phyloP scores from a whole-genome alignment of 805 yeast genomes.

The Ogataea ganodermae region DNA sequence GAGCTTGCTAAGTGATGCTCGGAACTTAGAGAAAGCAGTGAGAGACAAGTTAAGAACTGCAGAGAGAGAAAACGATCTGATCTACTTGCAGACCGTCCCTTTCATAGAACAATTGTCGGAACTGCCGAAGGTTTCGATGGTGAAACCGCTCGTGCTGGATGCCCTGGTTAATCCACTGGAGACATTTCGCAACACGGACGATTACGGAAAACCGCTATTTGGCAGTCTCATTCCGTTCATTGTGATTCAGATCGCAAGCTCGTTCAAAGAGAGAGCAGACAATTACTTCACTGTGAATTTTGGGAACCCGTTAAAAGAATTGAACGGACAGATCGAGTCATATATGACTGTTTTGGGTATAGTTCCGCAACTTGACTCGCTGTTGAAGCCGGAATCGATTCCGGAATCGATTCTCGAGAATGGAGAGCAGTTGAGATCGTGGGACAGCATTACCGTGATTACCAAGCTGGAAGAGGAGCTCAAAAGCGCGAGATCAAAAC shows the following conservation, averaged over 20 bases:
- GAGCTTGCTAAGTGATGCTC: conserved; percentile 51
- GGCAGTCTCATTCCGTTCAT: conserved; percentile 64
- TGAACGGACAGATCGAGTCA: conserved; percentile 46
- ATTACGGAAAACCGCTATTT: conserved; percentile 45
- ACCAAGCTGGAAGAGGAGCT: conserved; percentile 48
- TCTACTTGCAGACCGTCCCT: conserved; percentile 72
- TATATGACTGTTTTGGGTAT: conserved; percentile 52
- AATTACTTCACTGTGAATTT: conserved; percentile 48
- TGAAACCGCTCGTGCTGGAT: conserved; percentile 41
- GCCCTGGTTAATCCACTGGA: conserved; percentile 39
- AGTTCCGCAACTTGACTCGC: conserved; percentile 62
- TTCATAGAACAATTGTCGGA: conserved; percentile 39
- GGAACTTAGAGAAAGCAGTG: conserved; percentile 50
- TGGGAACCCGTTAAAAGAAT: conserved; percentile 47
- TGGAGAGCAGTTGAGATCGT: conserved; percentile 50
- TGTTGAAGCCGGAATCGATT: conserved; percentile 55
- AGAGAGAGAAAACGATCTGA: conserved; percentile 78
- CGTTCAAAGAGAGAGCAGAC: conserved; percentile 67
- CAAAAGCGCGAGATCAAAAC: conserved; percentile 41
- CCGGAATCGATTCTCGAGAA: conserved; percentile 61
- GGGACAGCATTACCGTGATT: conserved; percentile 53
- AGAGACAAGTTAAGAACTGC: conserved; percentile 50
- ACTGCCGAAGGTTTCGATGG: conserved; percentile 56
- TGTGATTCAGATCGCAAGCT: conserved; percentile 64
- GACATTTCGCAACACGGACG: conserved; percentile 26